These are phyloP conservation scores for Fusarium irregulare DNA, from an alignment of 2,329 filamentous ascomycete species.

Conservation along the genomic window DNA sequence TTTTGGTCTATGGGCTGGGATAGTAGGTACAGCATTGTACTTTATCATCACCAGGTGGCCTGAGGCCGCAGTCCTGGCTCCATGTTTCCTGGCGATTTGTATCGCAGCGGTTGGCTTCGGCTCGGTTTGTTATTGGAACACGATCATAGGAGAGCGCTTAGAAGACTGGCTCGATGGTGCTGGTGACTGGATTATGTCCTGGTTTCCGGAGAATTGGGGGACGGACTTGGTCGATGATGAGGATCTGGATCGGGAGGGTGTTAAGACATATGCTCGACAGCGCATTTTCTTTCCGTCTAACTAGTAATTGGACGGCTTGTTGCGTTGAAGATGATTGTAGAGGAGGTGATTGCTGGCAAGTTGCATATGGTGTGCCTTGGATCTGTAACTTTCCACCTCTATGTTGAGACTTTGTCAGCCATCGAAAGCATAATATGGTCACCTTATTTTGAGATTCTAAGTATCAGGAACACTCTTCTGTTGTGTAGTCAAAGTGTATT, in stretches of 20 bases:
- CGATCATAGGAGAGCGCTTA: not conserved
- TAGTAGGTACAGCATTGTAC: slow-evolving; percentile 38
- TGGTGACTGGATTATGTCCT: not conserved
- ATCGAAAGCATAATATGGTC: too few relatives aligned
- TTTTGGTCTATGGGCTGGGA: slow-evolving; percentile 38
- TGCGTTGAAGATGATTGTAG: not conserved
- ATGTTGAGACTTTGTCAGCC: not conserved
- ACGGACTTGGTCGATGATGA: slow-evolving; percentile 31
- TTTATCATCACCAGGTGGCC: slow-evolving; percentile 48
- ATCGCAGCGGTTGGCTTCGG: slow-evolving; percentile 23
- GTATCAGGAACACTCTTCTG: too few relatives aligned
- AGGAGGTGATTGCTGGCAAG: not conserved
- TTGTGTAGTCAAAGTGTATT: too few relatives aligned
- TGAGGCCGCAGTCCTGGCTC: slow-evolving; percentile 40
- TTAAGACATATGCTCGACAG: slow-evolving; percentile 49
- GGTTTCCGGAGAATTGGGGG: slow-evolving; percentile 17
- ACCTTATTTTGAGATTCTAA: too few relatives aligned
- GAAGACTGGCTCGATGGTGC: not conserved
- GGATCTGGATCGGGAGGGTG: slow-evolving; percentile 21
- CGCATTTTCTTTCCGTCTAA: slow-evolving; percentile 14
- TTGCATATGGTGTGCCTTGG: not conserved
- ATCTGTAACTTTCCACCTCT: not conserved
- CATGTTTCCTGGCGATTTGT: slow-evolving; percentile 41
- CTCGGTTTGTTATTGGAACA: slow-evolving; percentile 19
- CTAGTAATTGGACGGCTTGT: not conserved